Conservation (phyloP, 768 basidiomycete genomes). For the Pholiota conissans region DNA sequence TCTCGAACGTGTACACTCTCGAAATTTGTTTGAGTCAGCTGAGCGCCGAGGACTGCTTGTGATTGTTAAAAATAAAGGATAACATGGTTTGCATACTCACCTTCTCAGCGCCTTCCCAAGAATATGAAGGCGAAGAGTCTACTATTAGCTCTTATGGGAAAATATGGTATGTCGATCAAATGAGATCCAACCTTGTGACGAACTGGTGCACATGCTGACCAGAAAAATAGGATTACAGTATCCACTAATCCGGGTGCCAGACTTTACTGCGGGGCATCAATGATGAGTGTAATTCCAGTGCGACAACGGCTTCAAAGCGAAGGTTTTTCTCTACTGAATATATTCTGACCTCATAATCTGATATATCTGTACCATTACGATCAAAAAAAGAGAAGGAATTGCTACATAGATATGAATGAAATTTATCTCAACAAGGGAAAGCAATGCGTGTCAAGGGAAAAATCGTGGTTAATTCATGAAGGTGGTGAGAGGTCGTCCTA, state of each 20-base stretch:
- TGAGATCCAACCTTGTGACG: neutral
- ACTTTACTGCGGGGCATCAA: neutral
- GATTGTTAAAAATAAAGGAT: constrained; percentile 15
- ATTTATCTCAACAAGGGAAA: too few species aligned
- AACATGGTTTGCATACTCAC: neutral
- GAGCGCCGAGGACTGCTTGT: constrained; percentile 2
- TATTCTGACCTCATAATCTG: too few species aligned
- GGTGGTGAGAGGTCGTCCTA: too few species aligned
- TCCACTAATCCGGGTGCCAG: neutral
- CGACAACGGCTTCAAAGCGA: too few species aligned
- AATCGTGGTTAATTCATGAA: too few species aligned
- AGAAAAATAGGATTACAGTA: neutral
- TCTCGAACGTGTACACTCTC: neutral
- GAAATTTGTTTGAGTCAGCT: constrained; percentile 3
- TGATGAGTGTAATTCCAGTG: too few species aligned
- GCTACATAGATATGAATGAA: too few species aligned
- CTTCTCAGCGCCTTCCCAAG: neutral
- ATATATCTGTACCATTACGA: too few species aligned
- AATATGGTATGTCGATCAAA: neutral
- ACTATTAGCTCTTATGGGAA: neutral
- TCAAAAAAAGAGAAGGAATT: too few species aligned
- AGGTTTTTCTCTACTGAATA: too few species aligned
- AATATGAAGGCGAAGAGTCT: neutral
- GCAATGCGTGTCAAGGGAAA: too few species aligned
- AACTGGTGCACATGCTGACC: neutral